These are phyloP conservation scores for Prosopis cineraria DNA, from an alignment of 306 rosid genomes.

Conservation along the genomic window DNA sequence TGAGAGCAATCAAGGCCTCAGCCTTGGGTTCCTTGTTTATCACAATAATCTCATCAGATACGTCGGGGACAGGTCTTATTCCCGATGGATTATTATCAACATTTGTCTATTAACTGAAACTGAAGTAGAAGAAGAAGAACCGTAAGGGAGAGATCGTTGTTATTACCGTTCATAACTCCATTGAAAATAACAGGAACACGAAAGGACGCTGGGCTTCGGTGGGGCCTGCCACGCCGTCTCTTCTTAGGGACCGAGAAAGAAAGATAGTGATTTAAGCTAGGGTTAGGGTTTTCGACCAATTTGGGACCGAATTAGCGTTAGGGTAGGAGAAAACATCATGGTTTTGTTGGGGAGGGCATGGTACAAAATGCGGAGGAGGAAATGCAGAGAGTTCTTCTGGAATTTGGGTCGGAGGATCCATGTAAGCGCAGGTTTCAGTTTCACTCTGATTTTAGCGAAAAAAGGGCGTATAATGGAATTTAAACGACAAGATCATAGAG, in stretches of 20 bases:
- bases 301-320: conserved; percentile 41
- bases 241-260: conserved; percentile 84
- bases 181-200: conserved; percentile 45
- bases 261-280: conserved; percentile 46
- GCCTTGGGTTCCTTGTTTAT: conserved; percentile 85
- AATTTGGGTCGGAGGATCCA: conserved; percentile 37
- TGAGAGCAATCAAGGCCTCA: conserved; percentile 81
- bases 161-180: conserved; percentile 41
- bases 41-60: conserved; percentile 82
- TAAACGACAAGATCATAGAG: neutral
- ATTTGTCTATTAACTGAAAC: conserved; percentile 34
- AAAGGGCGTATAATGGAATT: neutral
- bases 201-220: conserved; percentile 64
- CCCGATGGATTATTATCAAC: conserved; percentile 39
- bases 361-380: conserved; percentile 53
- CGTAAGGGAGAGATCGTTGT: conserved; percentile 34
- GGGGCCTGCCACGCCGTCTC: conserved; percentile 85
- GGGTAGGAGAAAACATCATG: conserved; percentile 27
- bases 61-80: conserved; percentile 33
- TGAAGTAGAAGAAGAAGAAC: conserved; percentile 39
- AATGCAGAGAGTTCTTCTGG: conserved; percentile 41
- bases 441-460: neutral
- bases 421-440: neutral
- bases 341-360: conserved; percentile 46
- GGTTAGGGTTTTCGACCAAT: conserved; percentile 41